Evolutionary conservation across 1,284 basidiomycete genomes (phyloP).

Genomic region (Vanrija sp.): DNA sequence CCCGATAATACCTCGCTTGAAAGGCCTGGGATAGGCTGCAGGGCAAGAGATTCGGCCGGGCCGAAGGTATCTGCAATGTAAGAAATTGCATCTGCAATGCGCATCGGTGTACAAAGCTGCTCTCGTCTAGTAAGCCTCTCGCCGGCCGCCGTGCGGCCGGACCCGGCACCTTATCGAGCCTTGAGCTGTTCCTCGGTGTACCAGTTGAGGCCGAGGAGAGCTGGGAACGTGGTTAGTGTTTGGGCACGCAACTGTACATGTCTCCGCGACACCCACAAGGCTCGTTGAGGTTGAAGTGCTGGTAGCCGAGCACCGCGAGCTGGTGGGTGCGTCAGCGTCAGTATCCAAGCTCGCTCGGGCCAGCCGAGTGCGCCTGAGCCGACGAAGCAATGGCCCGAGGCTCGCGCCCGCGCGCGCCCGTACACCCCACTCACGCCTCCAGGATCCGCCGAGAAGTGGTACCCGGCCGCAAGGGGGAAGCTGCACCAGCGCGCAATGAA

Average conservation of each 20-base stretch:
- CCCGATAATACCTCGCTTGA: too few relatives aligned
- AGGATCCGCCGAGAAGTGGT: conserved; percentile 48
- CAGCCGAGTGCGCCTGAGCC: too few relatives aligned
- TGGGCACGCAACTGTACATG: neutral
- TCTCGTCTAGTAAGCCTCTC: too few relatives aligned
- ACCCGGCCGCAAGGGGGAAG: conserved; percentile 46
- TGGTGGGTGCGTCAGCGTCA: conserved; percentile 7
- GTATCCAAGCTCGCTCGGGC: neutral
- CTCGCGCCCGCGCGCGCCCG: neutral
- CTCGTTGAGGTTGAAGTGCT: conserved; percentile 49
- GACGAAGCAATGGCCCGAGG: too few relatives aligned
- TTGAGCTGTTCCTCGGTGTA: conserved; percentile 43
- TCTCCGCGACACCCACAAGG: conserved; percentile 33
- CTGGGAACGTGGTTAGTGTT: conserved; percentile 16
- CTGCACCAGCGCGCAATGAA: conserved; percentile 59
- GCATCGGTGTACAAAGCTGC: too few relatives aligned
- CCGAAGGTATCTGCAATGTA: too few relatives aligned
- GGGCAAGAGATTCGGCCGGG: too few relatives aligned
- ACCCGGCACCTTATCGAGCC: neutral
- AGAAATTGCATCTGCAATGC: too few relatives aligned
- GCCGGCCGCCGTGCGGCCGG: too few relatives aligned
- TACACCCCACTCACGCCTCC: conserved; percentile 32
- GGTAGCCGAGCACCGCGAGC: conserved; percentile 50
- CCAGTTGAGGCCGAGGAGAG: conserved; percentile 49
- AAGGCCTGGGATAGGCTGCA: too few relatives aligned